Evolutionary conservation across 768 basidiomycete species (phyloP), one percentile per base, ranked within the genome.

Genomic region (Rhizopogon salebrosus): DNA sequence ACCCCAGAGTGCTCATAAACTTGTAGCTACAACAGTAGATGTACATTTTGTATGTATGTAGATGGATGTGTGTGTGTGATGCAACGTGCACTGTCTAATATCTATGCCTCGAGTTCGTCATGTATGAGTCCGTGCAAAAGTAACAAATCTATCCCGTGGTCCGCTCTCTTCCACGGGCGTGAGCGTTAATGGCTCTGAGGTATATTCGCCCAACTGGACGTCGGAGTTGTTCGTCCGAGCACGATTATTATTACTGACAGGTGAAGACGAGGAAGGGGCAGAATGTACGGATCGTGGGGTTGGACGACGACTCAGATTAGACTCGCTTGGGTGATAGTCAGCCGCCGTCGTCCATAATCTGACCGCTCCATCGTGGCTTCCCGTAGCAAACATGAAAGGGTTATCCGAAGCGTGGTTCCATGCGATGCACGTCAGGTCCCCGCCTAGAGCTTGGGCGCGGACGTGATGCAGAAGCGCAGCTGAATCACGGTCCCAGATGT

Each of bases 401-500:
- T 83, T 72, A 0, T 74, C 78, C 13, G 74, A 74, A 4, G 79
- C 75, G 48, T 77, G 79, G 60, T 86, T 89, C 85, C 87, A 89
- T 13, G 86, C 84, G 34, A 88, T 79, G 53, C 84, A 84, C 3
- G 87, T 88, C 53, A 89, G 62, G 59, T 87, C 85, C 4, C 72
- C 73, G 4, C 79, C 78, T 37, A 78, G 72, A 9, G 71, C 72
- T 62, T 82, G 82, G 14, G 79, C 75, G 9, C 75, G 79, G 54
- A 89, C 73, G 56, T 83, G 76, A 57, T 87, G 85, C 5, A 89
- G 73, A 6, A 87, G 68, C 3, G 78, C 73, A 8, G 78, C 87
- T 24, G 84, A 85, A 68, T 88, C 85, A 51, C 80, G 80, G 60
- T 89, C 87, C 87, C 87, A 90, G 34, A 89, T 84, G 60, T 86